phyloP scores from a whole-genome alignment of 306 rosid genomes.

The barrel medic (Medicago truncatula) region MtrunA17r5.0-ANR NC_053049.1:37696001-37696500 shows the following conservation, averaged over 20 bases:
- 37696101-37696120: too few species aligned
- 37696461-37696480: constrained; percentile 39
- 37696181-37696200: background rate
- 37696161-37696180: too few species aligned
- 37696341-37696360: constrained; percentile 24
- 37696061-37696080: too few species aligned
- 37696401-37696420: constrained; percentile 2
- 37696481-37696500: constrained; percentile 42
- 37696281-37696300: constrained; percentile 5
- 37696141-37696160: too few species aligned
- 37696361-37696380: constrained; percentile 27
- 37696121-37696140: too few species aligned
- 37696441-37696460: constrained; percentile 22
- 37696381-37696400: constrained; percentile 10
- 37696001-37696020: too few species aligned
- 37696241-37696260: constrained; percentile 1
- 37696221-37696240: background rate
- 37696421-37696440: constrained; percentile 31
- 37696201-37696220: background rate
- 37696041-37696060: too few species aligned
- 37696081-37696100: too few species aligned
- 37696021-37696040: too few species aligned
- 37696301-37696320: background rate
- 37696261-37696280: background rate
- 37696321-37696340: constrained; percentile 24